Conservation (phyloP, 176 grass and related monocot species). For the Cymbopogon citratus region DNA sequence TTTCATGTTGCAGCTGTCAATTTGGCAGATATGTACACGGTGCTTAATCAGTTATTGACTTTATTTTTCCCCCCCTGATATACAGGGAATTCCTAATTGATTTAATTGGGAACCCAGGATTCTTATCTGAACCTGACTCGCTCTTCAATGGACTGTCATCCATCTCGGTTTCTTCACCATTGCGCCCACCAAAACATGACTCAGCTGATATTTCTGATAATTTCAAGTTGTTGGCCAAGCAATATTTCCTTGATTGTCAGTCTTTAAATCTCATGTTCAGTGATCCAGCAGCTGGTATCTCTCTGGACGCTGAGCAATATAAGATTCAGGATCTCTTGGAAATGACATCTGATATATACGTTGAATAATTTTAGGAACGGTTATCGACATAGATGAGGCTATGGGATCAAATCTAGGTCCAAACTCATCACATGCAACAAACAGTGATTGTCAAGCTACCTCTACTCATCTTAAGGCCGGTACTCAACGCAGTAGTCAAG, state of each 20-base stretch:
- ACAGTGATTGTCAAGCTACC: constrained; percentile 33
- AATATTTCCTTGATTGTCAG: constrained; percentile 77
- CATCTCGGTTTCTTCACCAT: constrained; percentile 58
- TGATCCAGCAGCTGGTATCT: constrained; percentile 44
- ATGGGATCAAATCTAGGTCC: constrained; percentile 40
- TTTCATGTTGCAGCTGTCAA: neutral
- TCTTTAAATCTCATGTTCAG: constrained; percentile 69
- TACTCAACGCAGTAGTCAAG: constrained; percentile 13
- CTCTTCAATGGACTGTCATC: constrained; percentile 71
- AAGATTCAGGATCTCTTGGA: constrained; percentile 11
- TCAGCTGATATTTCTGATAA: constrained; percentile 43
- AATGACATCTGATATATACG: neutral
- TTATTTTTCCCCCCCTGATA: neutral
- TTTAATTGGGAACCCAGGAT: constrained; percentile 63
- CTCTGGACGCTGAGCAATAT: neutral
- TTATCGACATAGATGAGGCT: constrained; percentile 39
- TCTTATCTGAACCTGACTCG: constrained; percentile 70
- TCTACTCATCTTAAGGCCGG: constrained; percentile 9
- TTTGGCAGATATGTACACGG: neutral
- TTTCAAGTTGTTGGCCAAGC: constrained; percentile 57
- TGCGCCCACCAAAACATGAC: constrained; percentile 51
- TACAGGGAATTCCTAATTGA: constrained; percentile 74
- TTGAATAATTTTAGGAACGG: constrained; percentile 35
- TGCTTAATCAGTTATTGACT: neutral
- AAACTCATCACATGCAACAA: constrained; percentile 42